A percentile compares a stretch with the other conserved stretches of the same genome.
phyloP scores from a whole-genome alignment of 2,329 filamentous ascomycete genomes.

The Alternaria sp. region DNA sequence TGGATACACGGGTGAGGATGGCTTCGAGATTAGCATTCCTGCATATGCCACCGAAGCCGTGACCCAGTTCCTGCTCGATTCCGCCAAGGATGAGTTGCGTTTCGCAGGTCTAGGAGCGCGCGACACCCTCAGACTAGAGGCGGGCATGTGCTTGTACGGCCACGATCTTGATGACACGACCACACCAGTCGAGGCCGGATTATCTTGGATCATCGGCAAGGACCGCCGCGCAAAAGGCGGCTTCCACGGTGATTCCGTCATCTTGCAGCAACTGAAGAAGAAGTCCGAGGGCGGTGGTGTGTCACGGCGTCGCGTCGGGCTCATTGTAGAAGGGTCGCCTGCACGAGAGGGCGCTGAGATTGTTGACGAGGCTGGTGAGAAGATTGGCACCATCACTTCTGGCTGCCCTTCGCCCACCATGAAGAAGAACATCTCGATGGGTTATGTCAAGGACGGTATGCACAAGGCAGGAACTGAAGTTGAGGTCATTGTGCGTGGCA shows the following conservation, averaged over 20 bases:
- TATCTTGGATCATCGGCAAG: constrained; percentile 85
- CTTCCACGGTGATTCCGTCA: constrained; percentile 85
- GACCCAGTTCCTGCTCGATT: constrained; percentile 71
- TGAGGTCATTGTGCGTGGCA: constrained; percentile 77
- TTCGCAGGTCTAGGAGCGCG: constrained; percentile 89
- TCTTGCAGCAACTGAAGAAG: constrained; percentile 78
- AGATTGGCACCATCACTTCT: constrained; percentile 82
- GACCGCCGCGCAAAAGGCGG: constrained; percentile 71
- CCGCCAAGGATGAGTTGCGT: constrained; percentile 69
- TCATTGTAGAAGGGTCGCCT: constrained; percentile 83
- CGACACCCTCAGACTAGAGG: constrained; percentile 91
- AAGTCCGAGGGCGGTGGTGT: constrained; percentile 75
- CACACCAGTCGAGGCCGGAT: constrained; percentile 69
- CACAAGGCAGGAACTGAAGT: constrained; percentile 87
- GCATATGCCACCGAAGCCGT: constrained; percentile 68
- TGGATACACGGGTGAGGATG: constrained; percentile 97
- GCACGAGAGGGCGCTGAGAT: constrained; percentile 89
- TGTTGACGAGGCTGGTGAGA: constrained; percentile 66
- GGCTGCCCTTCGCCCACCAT: constrained; percentile 88
- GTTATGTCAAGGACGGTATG: constrained; percentile 79
- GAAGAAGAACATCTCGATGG: constrained; percentile 95
- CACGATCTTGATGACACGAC: constrained; percentile 87
- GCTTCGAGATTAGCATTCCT: constrained; percentile 92
- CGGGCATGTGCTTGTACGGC: constrained; percentile 99
- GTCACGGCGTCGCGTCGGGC: constrained; percentile 75